Evolutionary conservation across 2,329 filamentous ascomycete species (phyloP).

Genomic region (Aspergillus sp.): DNA sequence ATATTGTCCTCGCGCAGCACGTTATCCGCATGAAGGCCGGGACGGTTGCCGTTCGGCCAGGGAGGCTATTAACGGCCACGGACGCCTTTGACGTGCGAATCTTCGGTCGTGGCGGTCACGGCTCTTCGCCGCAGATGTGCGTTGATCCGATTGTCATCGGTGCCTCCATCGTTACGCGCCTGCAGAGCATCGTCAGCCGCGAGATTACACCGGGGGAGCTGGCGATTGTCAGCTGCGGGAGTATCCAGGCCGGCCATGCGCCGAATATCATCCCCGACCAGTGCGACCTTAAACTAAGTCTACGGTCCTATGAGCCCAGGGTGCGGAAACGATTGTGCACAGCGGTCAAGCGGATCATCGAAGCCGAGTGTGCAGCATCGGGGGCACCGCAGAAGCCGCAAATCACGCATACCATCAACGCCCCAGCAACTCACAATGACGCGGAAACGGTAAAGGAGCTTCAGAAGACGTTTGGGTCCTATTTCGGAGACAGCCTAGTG

Average conservation of each 20-base stretch:
- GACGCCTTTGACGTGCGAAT: slow-evolving; percentile 40
- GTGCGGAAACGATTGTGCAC: slow-evolving; percentile 37
- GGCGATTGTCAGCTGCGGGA: slow-evolving; percentile 48
- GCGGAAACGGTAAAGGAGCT: slow-evolving; percentile 43
- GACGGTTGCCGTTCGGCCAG: slow-evolving; percentile 32
- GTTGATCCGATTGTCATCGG: slow-evolving; percentile 53
- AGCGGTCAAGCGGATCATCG: slow-evolving; percentile 46
- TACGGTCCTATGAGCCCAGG: slow-evolving; percentile 35
- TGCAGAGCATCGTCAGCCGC: slow-evolving; percentile 43
- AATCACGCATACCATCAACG: slow-evolving; percentile 43
- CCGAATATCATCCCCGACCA: slow-evolving; percentile 50
- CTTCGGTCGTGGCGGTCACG: slow-evolving; percentile 48
- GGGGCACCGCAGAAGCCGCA: slow-evolving; percentile 46
- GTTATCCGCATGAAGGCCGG: slow-evolving; percentile 47
- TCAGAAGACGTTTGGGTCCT: slow-evolving; percentile 44
- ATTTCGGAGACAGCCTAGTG: slow-evolving; percentile 45
- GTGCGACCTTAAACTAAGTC: slow-evolving; percentile 43
- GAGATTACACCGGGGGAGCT: slow-evolving; percentile 42
- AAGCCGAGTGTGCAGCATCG: slow-evolving; percentile 55
- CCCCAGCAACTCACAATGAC: slow-evolving; percentile 56
- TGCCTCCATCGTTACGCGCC: slow-evolving; percentile 39
- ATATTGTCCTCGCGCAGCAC: slow-evolving; percentile 58
- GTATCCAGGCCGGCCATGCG: slow-evolving; percentile 43
- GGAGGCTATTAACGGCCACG: slow-evolving; percentile 35
- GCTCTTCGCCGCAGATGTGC: slow-evolving; percentile 41